These are phyloP conservation scores for Tremella fuciformis DNA, from an alignment of 768 basidiomycete species.

Conservation along the genomic window DNA sequence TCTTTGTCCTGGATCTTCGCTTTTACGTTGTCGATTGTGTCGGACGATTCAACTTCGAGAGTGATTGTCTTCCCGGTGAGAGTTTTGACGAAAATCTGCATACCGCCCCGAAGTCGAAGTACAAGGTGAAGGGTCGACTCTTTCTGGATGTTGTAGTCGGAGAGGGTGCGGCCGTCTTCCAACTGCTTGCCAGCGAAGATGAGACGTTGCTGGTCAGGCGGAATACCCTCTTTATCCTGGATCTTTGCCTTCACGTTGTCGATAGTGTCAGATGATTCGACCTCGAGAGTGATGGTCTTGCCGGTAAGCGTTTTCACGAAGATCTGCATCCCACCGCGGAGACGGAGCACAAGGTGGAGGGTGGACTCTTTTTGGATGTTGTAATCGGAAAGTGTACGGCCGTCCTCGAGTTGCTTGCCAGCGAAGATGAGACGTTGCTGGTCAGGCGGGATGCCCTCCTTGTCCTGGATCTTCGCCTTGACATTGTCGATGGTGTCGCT, in stretches of 20 bases:
- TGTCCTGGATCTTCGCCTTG: too few species aligned
- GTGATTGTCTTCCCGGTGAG: constrained; percentile 53
- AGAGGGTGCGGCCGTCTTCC: constrained; percentile 45
- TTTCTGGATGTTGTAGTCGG: constrained; percentile 59
- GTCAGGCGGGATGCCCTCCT: too few species aligned
- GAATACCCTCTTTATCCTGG: constrained; percentile 91
- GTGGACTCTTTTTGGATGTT: constrained; percentile 67
- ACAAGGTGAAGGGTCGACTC: constrained; percentile 57
- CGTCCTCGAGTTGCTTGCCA: constrained; percentile 49
- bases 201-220: constrained; percentile 67
- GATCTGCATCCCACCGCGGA: constrained; percentile 51
- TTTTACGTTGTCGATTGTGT: constrained; percentile 92
- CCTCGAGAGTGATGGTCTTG: constrained; percentile 19
- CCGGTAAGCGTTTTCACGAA: constrained; percentile 27
- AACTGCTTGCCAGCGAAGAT: constrained; percentile 51
- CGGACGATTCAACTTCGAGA: constrained; percentile 77
- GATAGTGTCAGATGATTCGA: constrained; percentile 81
- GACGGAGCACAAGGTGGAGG: constrained; percentile 60
- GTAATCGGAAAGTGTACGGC: constrained; percentile 56
- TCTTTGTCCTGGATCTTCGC: constrained; percentile 87
- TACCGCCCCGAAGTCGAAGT: constrained; percentile 80
- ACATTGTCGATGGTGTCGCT: too few species aligned
- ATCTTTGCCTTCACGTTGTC: constrained; percentile 94
- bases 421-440: too few species aligned
- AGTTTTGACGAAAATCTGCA: constrained; percentile 62